These are phyloP conservation scores for Xylaria sp. DNA, from an alignment of 2,329 filamentous ascomycete genomes.

Conservation along the genomic window DNA sequence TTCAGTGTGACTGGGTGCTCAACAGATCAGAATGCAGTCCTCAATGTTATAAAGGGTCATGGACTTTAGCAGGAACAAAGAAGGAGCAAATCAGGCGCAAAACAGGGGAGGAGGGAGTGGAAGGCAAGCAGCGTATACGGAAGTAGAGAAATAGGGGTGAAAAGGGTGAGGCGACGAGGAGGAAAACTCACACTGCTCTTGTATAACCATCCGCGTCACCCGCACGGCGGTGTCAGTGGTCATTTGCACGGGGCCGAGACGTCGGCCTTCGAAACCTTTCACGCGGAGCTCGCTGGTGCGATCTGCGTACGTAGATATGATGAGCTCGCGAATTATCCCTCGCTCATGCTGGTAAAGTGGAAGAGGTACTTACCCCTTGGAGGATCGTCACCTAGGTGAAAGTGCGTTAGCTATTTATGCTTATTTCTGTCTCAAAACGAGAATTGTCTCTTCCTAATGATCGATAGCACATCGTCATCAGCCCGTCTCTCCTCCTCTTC, in stretches of 20 bases:
- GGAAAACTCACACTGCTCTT: conserved; percentile 75
- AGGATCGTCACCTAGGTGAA: conserved; percentile 82
- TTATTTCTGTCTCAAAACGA: neutral
- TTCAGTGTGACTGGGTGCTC: conserved; percentile 64
- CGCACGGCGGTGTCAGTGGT: conserved; percentile 97
- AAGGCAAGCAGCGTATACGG: neutral
- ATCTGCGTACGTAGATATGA: conserved; percentile 67
- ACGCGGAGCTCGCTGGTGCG: conserved; percentile 94
- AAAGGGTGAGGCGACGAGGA: neutral
- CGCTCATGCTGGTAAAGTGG: neutral
- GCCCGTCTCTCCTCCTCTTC: no score
- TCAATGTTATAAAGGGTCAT: neutral
- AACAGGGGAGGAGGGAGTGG: neutral
- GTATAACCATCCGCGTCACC: conserved; percentile 88
- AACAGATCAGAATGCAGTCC: neutral
- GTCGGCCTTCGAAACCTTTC: conserved; percentile 89
- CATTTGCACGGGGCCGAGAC: conserved; percentile 95
- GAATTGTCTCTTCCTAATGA: neutral
- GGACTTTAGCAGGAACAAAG: neutral
- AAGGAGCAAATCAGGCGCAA: no score
- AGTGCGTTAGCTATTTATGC: conserved; percentile 8
- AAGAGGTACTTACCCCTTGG: conserved; percentile 75
- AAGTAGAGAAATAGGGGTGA: no score
- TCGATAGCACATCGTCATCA: neutral
- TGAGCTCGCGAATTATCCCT: conserved; percentile 14